Evolutionary conservation across 2,329 filamentous ascomycete species (phyloP), one percentile per base, ranked within the genome.

Genomic region (Fusarium algeriense): DNA sequence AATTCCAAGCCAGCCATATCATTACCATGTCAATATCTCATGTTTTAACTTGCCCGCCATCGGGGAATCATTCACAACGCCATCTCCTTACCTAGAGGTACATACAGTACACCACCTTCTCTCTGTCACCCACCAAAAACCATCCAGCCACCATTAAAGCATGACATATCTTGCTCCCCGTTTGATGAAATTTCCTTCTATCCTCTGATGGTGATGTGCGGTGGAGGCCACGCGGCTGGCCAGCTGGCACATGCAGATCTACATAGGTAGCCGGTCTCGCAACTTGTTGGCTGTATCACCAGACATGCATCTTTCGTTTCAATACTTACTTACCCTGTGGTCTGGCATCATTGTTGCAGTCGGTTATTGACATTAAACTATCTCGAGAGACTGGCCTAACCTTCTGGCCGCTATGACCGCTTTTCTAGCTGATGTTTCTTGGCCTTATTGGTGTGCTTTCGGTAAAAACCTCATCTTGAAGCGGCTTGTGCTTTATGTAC

Each of bases 1-100:
- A 67, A 50, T 67, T 63, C 55, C 62, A 67, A 49, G 55, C 48
- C 38, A 52, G 15, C 19, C 46, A 28, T 26, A 40, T 28, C 32
- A 37, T 62, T 44, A 15, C 66, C 59, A 59, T 69, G 64, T 46
- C 41, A 55, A 69, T 69, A 59, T 40, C 44, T 49, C 59, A 54
- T 38, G 41, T 32, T 30, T 64, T 55, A 59, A 69, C 50, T 43
- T 28, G 14, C 46, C 26, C 20, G 23, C 26, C 28, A 30, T 45
- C 50, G n/a, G 26, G 19, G 26, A 40, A 14, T 17, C 55, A 28
- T 55, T 23, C 63, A 62, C 45, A 55, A 26, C 26, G 26, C 37
- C 52, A 40, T 64, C 62, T 50, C 37, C 23, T 23, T 23, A 23
- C 23, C 23, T 23, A 23, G 4, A 23, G 23, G 23, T 23, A 23